A percentile compares a stretch with the other conserved stretches of the same genome.
phyloP scores from a whole-genome alignment of 257 asterid genomes.

The Datura wrightii region DNA sequence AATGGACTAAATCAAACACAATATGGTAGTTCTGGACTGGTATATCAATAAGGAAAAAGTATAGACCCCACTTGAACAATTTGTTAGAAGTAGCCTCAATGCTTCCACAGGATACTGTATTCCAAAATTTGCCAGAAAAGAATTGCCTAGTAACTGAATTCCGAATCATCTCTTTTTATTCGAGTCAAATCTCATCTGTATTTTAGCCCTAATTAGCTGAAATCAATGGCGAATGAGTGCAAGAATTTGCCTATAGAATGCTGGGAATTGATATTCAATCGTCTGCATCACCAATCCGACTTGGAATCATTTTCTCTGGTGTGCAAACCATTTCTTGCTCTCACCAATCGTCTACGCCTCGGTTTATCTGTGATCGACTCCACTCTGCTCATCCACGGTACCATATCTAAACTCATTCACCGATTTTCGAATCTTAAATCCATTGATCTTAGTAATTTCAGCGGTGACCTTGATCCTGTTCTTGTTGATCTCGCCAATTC shows the following conservation, averaged over 20 bases:
- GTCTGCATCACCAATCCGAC: conserved; percentile 24
- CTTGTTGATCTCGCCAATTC: conserved; percentile 25
- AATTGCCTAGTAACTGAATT: neutral
- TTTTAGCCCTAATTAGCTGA: neutral
- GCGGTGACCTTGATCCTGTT: conserved; percentile 16
- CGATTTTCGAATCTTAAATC: conserved; percentile 33
- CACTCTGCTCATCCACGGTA: conserved; percentile 23
- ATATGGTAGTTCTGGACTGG: neutral
- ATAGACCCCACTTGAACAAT: neutral
- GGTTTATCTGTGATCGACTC: conserved; percentile 18
- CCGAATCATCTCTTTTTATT: neutral
- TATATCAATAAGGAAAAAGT: neutral
- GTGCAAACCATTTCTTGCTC: conserved; percentile 32
- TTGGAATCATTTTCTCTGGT: conserved; percentile 38
- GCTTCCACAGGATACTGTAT: neutral
- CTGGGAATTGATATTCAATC: conserved; percentile 36
- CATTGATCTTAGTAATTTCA: conserved; percentile 29
- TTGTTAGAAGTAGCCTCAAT: neutral
- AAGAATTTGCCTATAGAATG: conserved; percentile 37
- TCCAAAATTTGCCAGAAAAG: neutral
- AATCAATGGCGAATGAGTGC: conserved; percentile 13
- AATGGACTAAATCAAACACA: neutral
- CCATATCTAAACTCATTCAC: conserved; percentile 27
- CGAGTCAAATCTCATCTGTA: neutral
- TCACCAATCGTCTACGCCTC: conserved; percentile 32